phyloP scores from a whole-genome alignment of 768 basidiomycete species.

The Sistotremastrum suecicum region DNA sequence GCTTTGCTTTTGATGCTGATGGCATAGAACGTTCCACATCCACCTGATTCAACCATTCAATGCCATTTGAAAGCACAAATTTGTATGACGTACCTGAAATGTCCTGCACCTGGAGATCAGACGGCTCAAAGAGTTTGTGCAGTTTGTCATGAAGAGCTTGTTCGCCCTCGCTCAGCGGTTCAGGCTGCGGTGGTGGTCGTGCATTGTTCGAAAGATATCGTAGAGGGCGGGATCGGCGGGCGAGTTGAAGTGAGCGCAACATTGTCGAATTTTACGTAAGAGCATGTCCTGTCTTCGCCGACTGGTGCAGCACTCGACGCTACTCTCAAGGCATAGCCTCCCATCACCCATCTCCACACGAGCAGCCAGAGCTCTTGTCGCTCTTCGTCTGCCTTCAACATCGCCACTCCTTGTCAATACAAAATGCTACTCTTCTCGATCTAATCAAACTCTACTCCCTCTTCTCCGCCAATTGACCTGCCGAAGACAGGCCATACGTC shows the following conservation, averaged over 20 bases:
- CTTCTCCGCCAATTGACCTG: too few relatives aligned
- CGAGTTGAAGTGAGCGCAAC: neutral
- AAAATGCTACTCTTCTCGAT: too few relatives aligned
- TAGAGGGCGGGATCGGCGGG: neutral
- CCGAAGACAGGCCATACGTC: too few relatives aligned
- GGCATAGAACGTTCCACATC: constrained; percentile 95
- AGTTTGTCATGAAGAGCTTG: constrained; percentile 59
- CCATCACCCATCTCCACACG: neutral
- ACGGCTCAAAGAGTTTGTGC: constrained; percentile 58
- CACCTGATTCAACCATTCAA: constrained; percentile 37
- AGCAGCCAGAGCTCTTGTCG: neutral
- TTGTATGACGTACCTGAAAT: constrained; percentile 65
- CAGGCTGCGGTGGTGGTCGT: constrained; percentile 4
- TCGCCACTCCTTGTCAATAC: neutral
- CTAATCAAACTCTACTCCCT: too few relatives aligned
- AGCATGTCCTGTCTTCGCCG: neutral
- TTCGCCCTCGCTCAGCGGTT: constrained; percentile 44
- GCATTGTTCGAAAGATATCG: neutral
- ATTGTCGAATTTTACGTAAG: neutral
- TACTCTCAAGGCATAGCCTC: neutral
- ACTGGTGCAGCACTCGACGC: neutral
- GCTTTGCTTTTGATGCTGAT: constrained; percentile 74
- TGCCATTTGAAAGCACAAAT: constrained; percentile 1
- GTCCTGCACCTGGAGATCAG: constrained; percentile 77
- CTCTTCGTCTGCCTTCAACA: neutral